Conservation (phyloP, 768 basidiomycete genomes). For the Pisolithus microcarpus region DNA sequence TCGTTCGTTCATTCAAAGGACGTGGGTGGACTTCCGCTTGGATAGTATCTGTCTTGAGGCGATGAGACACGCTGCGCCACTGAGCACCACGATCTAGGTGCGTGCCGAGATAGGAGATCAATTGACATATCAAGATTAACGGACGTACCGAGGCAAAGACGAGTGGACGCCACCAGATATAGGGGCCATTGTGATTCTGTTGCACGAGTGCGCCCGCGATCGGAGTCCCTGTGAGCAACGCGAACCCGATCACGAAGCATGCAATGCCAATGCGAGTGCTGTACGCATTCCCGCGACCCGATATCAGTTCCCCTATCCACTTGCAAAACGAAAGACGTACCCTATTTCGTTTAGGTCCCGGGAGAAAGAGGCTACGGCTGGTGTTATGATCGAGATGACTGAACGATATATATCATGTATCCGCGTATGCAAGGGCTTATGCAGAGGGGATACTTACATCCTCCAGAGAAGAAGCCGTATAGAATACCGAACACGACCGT, state of each 20-base stretch:
- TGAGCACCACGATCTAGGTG: slow-evolving; percentile 7
- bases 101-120: background rate
- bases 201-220: slow-evolving; percentile 45
- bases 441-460: slow-evolving; percentile 29
- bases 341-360: slow-evolving; percentile 40
- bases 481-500: slow-evolving; percentile 39
- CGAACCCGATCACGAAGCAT: slow-evolving; percentile 38
- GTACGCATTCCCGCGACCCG: background rate
- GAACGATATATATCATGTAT: background rate
- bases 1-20: background rate
- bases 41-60: slow-evolving; percentile 4
- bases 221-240: slow-evolving; percentile 44
- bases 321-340: slow-evolving; percentile 20
- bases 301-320: background rate
- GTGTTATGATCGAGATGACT: slow-evolving; percentile 37
- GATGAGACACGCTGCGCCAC: slow-evolving; percentile 6
- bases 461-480: slow-evolving; percentile 53
- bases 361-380: slow-evolving; percentile 28
- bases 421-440: background rate
- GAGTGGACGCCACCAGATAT: slow-evolving; percentile 36
- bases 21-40: slow-evolving; percentile 5
- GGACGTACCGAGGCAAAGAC: slow-evolving; percentile 38
- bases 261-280: slow-evolving; percentile 43
- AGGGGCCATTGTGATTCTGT: slow-evolving; percentile 16
- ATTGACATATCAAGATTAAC: background rate